Conservation (phyloP, 2,329 filamentous ascomycete species). For the Exophiala oligosperma region DNA sequence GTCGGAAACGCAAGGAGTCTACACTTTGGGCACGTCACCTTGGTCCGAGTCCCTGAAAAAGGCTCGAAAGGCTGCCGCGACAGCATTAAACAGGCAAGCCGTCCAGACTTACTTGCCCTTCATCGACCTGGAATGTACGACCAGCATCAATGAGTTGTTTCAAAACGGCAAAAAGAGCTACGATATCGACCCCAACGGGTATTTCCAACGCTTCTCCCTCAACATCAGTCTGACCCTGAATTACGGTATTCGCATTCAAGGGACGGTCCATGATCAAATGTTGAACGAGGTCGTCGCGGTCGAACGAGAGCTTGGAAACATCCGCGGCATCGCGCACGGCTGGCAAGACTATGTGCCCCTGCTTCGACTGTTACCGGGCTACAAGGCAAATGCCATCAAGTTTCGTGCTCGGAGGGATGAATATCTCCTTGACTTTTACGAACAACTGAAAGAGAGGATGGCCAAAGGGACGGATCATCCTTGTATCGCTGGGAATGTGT, state of each 20-base stretch:
- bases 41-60: slow-evolving; percentile 79
- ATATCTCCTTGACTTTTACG: slow-evolving; percentile 59
- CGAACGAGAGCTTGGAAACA: slow-evolving; percentile 68
- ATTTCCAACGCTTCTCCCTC: slow-evolving; percentile 73
- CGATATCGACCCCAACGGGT: slow-evolving; percentile 69
- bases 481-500: slow-evolving; percentile 67
- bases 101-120: slow-evolving; percentile 78
- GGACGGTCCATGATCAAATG: slow-evolving; percentile 64
- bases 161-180: slow-evolving; percentile 62
- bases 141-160: slow-evolving; percentile 71
- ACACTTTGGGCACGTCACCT: slow-evolving; percentile 78
- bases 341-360: slow-evolving; percentile 68
- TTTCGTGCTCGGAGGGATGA: slow-evolving; percentile 66
- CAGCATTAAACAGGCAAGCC: slow-evolving; percentile 72
- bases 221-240: slow-evolving; percentile 76
- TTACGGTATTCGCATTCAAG: slow-evolving; percentile 74
- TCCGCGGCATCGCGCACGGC: slow-evolving; percentile 73
- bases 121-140: slow-evolving; percentile 71
- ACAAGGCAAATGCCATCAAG: slow-evolving; percentile 62
- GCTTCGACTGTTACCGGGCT: slow-evolving; percentile 62
- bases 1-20: slow-evolving; percentile 32
- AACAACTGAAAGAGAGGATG: slow-evolving; percentile 60
- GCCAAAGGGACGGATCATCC: slow-evolving; percentile 63
- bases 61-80: slow-evolving; percentile 73
- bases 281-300: slow-evolving; percentile 71